These are phyloP conservation scores for Dujonia santamariae DNA, from an alignment of 1,139 yeast species.

Conservation along the genomic window DNA sequence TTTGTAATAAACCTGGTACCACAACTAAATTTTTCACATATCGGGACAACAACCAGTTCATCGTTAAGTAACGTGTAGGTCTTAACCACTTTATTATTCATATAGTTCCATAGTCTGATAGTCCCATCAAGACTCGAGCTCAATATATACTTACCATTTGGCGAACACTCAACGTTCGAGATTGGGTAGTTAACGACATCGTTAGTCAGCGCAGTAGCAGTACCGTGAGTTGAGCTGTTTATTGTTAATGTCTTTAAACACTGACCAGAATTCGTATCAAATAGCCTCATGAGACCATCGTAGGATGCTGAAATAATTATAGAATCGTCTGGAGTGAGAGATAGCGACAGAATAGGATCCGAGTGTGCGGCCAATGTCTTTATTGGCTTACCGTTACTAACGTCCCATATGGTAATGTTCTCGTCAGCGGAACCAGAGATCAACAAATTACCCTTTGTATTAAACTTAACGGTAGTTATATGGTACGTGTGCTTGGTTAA, in stretches of 20 bases:
- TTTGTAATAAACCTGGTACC: slow-evolving; percentile 45
- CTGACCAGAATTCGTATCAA: slow-evolving; percentile 87
- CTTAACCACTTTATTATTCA: slow-evolving; percentile 73
- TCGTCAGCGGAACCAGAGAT: slow-evolving; percentile 90
- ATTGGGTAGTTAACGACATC: slow-evolving; percentile 62
- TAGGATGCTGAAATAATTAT: slow-evolving; percentile 84
- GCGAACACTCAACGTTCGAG: slow-evolving; percentile 68
- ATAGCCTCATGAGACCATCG: slow-evolving; percentile 86
- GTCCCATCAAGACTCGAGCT: slow-evolving; percentile 82
- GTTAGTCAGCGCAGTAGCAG: slow-evolving; percentile 56
- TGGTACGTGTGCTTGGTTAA: slow-evolving; percentile 84
- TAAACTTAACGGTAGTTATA: slow-evolving; percentile 71
- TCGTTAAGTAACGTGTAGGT: slow-evolving; percentile 53
- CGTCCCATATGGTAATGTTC: slow-evolving; percentile 88
- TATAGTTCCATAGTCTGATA: slow-evolving; percentile 78
- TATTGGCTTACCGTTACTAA: slow-evolving; percentile 63
- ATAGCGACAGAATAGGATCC: slow-evolving; percentile 79
- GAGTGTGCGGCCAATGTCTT: slow-evolving; percentile 90
- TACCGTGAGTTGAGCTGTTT: slow-evolving; percentile 55
- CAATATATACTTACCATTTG: slow-evolving; percentile 77
- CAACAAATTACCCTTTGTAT: slow-evolving; percentile 70
- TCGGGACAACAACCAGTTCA: slow-evolving; percentile 17
- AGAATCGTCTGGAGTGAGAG: slow-evolving; percentile 76
- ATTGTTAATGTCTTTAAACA: slow-evolving; percentile 86
- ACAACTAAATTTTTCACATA: slow-evolving; percentile 47